Base-by-base conservation (phyloP, 2,329 filamentous ascomycete genomes). In the Fusarium siculi region DNA sequence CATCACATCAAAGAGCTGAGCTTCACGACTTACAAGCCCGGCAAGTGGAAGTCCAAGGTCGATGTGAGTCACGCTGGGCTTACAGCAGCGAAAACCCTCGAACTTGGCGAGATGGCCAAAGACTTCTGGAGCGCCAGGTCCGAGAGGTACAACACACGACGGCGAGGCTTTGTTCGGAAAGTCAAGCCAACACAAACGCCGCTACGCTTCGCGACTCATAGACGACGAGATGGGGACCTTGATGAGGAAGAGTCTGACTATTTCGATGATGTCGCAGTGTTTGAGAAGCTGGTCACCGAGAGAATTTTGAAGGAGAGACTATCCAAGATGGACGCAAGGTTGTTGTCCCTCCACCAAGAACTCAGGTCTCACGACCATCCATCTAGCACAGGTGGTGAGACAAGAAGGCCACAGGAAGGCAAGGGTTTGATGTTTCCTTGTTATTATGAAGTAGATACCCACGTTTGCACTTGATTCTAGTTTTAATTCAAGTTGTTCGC, bases 61-160 rank as follows among this genome's bases (percentile, higher is more conserved):
- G 52, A 69, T 2, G 25, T 69, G 3, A 54, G n/a, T 11, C n/a
- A 49, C 6, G 25, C 42, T 11, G 53, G 66, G 10, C 37, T 70
- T 2, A 43, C 42, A 30, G 15, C 37, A 9, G 47, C 66, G 8
- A 64, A n/a, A 12, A 43, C 34, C 10, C 46, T 54, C 15, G 67
- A 70, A 11, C 59, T 70, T 3, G 32, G 66, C 2, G 66, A 70
- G 32, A 70, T 70, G 67, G 66, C 59, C 7, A 65, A 55, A n/a
- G 67, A 70, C 52, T 70, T 70, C 9, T 70, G 67, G 67, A 66
- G 67, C 7, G 47, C 59, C 16, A 70, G 67, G 19, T 70, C 66
- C 3, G 52, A 70, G 21, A n/a, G 66, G 28, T 70, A 70, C 3
- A 44, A 10, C 9, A 28, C 32, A 2, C 43, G 67, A 5, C 47